Evolutionary conservation across 257 asterid species (phyloP), one percentile per base, ranked within the genome.

Genomic region (Ilex aquifolium): DNA sequence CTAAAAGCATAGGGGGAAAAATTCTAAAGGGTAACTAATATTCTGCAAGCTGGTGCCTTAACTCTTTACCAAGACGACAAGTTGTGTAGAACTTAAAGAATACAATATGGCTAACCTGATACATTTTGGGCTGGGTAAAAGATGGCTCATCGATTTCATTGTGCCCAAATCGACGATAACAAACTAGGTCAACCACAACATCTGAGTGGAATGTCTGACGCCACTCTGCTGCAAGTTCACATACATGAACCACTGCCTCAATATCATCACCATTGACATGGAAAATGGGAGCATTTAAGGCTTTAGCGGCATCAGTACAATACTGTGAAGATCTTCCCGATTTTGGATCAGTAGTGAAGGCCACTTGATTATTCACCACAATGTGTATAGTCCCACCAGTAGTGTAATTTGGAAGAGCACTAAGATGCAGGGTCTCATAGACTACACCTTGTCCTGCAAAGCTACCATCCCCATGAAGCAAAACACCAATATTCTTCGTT

Each of bases 391-490:
- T 91, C 65, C 98, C 98, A 36, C 98, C 98, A 16, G 98, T 88
- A 56, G 95, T 76, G 77, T 88, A 91, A 66, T 91, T 91, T 48
- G 98, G 98, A 73, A 91, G 96, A 66, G 98, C 98, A 77, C 98
- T 91, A 56, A 91, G 93, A 86, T 91, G 98, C 84, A 91, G 77
- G 27, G 98, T 91, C 88, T 91, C 98, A 31, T 91, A 91, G 56
- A 91, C 98, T 70, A 91, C 98, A 63, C 98, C 98, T 78, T 91
- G 98, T 36, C 96, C 98, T 49, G 98, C 96, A 83, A 91, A 91
- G 73, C 96, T 91, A 61, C 98, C 96, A 78, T 91, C 98, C 53
- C 98, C 98, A 64, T 91, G 96, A 77, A 91, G 85, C 79, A 91
- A 76, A 61, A 91, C 8, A 54, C 98, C 94, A 95, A 91, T 79